These are phyloP conservation scores for Beverwykella pulmonaria DNA, from an alignment of 495 filamentous ascomycete species.

Conservation along the genomic window DNA sequence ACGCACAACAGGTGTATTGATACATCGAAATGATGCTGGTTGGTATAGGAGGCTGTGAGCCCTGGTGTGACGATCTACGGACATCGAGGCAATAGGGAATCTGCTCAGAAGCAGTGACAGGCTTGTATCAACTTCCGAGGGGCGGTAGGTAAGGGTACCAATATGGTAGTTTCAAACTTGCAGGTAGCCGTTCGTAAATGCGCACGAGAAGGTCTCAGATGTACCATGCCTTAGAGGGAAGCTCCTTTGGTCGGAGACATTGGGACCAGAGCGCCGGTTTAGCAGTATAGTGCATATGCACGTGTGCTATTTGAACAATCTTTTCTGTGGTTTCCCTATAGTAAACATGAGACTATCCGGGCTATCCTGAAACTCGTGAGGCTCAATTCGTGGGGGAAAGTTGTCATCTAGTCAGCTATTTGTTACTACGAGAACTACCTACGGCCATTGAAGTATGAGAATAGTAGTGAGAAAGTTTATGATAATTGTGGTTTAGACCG, in stretches of 20 bases:
- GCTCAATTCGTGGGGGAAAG: neutral
- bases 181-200: neutral
- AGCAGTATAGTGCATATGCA: neutral
- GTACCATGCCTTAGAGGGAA: neutral
- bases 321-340: neutral
- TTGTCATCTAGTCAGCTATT: no score
- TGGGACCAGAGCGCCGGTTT: neutral
- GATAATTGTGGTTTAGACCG: no score
- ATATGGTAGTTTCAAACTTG: neutral
- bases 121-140: no score
- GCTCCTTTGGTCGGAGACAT: neutral
- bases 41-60: neutral
- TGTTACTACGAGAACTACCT: neutral
- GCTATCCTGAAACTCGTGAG: neutral
- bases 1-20: no score
- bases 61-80: no score
- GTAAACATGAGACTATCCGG: neutral
- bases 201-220: neutral
- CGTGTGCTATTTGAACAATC: no score
- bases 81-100: no score
- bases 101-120: no score
- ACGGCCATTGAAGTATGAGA: neutral
- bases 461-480: no score
- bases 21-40: neutral
- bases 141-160: neutral